Evolutionary conservation across 306 rosid genomes (phyloP), one percentile per base, ranked within the genome.

Genomic region (Cucumis sativus): DNA sequence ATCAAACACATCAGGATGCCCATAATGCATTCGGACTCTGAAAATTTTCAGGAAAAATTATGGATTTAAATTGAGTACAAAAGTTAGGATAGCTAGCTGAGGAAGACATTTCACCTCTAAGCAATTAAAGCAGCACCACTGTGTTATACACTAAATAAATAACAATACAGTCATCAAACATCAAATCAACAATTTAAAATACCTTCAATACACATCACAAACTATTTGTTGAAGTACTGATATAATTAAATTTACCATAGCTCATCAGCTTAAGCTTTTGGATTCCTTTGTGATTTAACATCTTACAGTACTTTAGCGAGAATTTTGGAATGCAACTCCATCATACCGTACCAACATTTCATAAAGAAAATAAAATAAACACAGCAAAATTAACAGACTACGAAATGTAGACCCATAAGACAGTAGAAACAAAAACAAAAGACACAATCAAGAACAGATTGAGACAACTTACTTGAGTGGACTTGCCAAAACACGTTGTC

Each of bases 21-120:
- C 98, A 82, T 95, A 95, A 87, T 95, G 98, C 98, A 95, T 95
- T 58, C 98, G 97, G n/a, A 92, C 96, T 76, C 98, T 95, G 93
- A 85, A 87, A 84, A 73, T 8, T 65, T 58, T 73, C 33, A 20
- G 11, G 7, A 43, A 28, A 28, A 12, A 47, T 57, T 5, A 6
- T 33, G 18, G 40, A 33, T 30, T 33, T 51, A 72, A 49, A 8
- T 8, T 8, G 23, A 49, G 43, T 69, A 13, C 60, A 49, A 49
- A 72, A 15, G 25, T 25, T 72, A 49, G 8, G 21, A 28, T 13
- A 45, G 73, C 17, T 62, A 15, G 5, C 5, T 70, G 57, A 23
- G 76, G 58, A 47, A 16, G 43, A 16, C 43, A 49, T 51, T 51
- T 72, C 61, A 71, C 76, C 61, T 28, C 59, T 71, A 15, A 71